Evolutionary conservation across 768 basidiomycete species (phyloP).

Genomic region (Termitomyces sp.): DNA sequence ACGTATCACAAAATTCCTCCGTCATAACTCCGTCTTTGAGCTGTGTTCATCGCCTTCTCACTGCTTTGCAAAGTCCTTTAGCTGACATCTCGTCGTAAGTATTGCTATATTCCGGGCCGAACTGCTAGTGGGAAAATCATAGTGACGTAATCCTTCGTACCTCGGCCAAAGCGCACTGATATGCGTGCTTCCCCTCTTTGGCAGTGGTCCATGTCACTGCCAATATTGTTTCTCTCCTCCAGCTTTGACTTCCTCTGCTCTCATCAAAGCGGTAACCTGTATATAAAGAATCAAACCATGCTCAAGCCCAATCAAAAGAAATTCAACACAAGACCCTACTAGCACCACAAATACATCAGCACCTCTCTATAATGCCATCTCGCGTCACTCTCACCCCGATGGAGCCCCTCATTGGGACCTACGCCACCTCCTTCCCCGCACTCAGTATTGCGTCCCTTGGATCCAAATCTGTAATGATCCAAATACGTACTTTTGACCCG

Average conservation of each 20-base stretch:
- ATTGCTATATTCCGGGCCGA: neutral
- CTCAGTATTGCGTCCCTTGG: constrained; percentile 6
- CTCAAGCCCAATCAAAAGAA: neutral
- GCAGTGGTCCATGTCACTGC: neutral
- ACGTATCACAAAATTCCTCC: too few relatives aligned
- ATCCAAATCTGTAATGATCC: constrained; percentile 4
- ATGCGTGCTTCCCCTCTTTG: neutral
- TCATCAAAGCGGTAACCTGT: neutral
- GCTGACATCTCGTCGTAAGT: neutral
- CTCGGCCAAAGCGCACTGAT: neutral
- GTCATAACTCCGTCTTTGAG: too few relatives aligned
- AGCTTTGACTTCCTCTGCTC: neutral
- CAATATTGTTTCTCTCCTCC: neutral
- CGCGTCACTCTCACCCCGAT: constrained; percentile 4
- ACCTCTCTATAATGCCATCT: constrained; percentile 1
- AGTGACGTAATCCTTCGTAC: neutral
- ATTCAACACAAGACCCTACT: neutral
- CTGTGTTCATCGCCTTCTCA: neutral
- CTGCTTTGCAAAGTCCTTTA: too few relatives aligned
- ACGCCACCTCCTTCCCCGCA: constrained; percentile 1
- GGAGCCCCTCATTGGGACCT: neutral
- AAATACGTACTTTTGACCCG: constrained; percentile 3
- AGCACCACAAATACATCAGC: neutral
- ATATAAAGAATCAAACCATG: neutral
- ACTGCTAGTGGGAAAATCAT: neutral